Percentiles rank a stretch among this genome's conserved stretches.
phyloP scores from a whole-genome alignment of 768 basidiomycete species.

The Boletus coccyginus region DNA sequence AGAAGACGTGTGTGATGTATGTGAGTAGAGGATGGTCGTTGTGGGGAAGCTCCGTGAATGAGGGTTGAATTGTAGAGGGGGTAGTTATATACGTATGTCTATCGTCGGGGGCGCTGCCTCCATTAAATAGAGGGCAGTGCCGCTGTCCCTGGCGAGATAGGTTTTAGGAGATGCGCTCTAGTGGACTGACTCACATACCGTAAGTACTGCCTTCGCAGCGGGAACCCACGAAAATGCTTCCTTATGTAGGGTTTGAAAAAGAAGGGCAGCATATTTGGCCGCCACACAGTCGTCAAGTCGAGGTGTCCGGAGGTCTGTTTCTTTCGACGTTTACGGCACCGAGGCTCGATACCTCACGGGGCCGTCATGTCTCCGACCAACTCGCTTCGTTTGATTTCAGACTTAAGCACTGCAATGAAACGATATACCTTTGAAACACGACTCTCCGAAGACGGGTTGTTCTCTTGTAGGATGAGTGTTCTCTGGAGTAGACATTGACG shows the following conservation, averaged over 20 bases:
- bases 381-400: no score
- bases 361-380: background rate
- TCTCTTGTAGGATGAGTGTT: background rate
- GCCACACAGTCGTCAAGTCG: background rate
- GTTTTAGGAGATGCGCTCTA: slow-evolving; percentile 7
- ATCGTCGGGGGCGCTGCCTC: slow-evolving; percentile 29
- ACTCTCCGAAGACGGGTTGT: background rate
- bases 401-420: background rate
- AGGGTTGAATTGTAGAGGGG: background rate
- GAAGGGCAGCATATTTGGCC: background rate
- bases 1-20: slow-evolving; percentile 19
- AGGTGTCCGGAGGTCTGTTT: slow-evolving; percentile 18
- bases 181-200: slow-evolving; percentile 7
- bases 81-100: slow-evolving; percentile 16
- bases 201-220: slow-evolving; percentile 12
- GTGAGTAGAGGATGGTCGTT: slow-evolving; percentile 17
- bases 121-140: slow-evolving; percentile 24
- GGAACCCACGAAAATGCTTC: slow-evolving; percentile 16
- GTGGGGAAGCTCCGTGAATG: slow-evolving; percentile 3
- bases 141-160: slow-evolving; percentile 14
- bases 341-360: background rate
- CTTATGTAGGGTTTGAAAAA: slow-evolving; percentile 9
- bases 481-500: background rate
- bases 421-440: background rate
- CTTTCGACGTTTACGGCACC: slow-evolving; percentile 6